A percentile compares a stretch with the other conserved stretches of the same genome.
Evolutionary conservation across 495 filamentous ascomycete genomes (phyloP).

Genomic region (Penicillium manginii): DNA sequence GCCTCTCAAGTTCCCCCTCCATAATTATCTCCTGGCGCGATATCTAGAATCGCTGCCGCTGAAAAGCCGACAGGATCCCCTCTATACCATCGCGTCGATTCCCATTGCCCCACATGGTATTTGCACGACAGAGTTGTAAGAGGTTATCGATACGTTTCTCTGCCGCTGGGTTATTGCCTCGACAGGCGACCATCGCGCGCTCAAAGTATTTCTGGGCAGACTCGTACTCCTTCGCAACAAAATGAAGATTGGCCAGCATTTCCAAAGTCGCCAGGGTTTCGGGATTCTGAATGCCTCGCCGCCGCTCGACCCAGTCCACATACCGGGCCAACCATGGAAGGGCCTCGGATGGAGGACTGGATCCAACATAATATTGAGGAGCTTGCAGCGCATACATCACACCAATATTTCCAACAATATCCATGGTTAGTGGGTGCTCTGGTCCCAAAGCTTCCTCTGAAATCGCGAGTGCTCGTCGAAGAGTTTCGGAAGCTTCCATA

Average conservation of each 20-base stretch:
- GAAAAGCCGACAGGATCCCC: conserved; percentile 23
- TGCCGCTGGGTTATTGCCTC: conserved; percentile 8
- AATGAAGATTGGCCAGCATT: conserved; percentile 35
- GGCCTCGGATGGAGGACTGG: conserved; percentile 25
- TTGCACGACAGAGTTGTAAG: conserved; percentile 33
- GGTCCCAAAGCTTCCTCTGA: conserved; percentile 37
- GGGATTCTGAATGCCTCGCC: conserved; percentile 26
- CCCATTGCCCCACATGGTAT: conserved; percentile 26
- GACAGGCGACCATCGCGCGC: conserved; percentile 23
- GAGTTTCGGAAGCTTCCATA: conserved; percentile 33
- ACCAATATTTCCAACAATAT: conserved; percentile 36
- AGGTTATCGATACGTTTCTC: conserved; percentile 21
- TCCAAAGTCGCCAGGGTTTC: conserved; percentile 31
- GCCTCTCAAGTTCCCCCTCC: no score
- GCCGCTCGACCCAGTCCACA: conserved; percentile 34
- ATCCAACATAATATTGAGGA: conserved; percentile 1
- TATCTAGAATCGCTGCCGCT: conserved; percentile 23
- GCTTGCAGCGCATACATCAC: conserved; percentile 37
- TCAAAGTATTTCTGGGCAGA: conserved; percentile 38
- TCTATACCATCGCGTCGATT: conserved; percentile 17
- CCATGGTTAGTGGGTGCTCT: conserved; percentile 35
- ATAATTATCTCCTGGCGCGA: no score
- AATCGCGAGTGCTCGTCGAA: conserved; percentile 39
- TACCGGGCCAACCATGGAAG: conserved; percentile 38
- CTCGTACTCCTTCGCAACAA: conserved; percentile 27